Evolutionary conservation across 176 grass and related monocot species (phyloP), one percentile per base, ranked within the genome.

Genomic region (Carex littledalei): DNA sequence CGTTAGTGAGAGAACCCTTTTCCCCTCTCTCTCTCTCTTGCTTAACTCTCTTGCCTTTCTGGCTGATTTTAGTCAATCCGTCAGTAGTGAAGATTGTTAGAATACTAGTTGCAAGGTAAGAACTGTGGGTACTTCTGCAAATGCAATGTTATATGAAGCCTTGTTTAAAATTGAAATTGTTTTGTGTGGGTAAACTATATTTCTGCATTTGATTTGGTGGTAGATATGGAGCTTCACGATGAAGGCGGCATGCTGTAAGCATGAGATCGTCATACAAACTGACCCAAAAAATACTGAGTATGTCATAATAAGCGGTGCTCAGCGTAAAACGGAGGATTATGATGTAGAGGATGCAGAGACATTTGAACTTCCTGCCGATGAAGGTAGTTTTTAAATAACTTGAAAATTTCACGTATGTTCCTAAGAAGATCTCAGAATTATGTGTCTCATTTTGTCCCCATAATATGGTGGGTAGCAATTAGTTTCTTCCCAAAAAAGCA

Each of bases 211-310:
- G 74, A 78, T 76, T 66, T 85, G 0, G 84, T 6, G 3, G 54
- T 56, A 98, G 95, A 95, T 99, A 99, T 99, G 93, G 96, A 95
- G 90, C 84, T 99, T 95, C 86, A 99, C 91, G 17, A 99, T 99
- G 96, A 99, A 99, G 71, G 91, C 96, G 37, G 91, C 96, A 41
- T 99, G 96, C 78, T 99, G 93, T 88, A 87, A 84, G 85, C 88
- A 99, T 89, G 96, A 99, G 84, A 99, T 95, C 63, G 86, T 95
- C 57, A 91, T 95, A 66, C 93, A 99, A 80, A 99, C 93, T 11
- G 96, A 99, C 81, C 96, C 96, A 20, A 99, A 99, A 67, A 99
- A 99, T 66, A 93, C 90, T 6, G 91, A 94, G 49, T 99, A 99
- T 81, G 93, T 95, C 45, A 99, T 99, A 76, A 81, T 95, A 50